phyloP scores from a whole-genome alignment of 768 basidiomycete species.

The Nidularia pulvinata region DNA sequence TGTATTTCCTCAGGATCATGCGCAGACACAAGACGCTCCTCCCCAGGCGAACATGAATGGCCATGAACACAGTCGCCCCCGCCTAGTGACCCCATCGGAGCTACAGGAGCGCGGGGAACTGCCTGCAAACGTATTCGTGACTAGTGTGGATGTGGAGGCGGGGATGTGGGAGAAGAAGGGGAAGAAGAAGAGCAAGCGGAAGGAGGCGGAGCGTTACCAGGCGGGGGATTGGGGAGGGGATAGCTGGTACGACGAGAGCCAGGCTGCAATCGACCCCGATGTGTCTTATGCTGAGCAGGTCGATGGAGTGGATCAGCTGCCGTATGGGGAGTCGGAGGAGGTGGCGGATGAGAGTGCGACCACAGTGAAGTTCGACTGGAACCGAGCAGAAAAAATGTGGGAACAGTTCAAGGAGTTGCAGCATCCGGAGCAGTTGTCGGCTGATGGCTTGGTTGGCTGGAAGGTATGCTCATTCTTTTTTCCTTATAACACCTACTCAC shows the following conservation, averaged over 20 bases:
- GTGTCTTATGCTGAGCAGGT: conserved; percentile 9
- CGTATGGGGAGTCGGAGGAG: conserved; percentile 13
- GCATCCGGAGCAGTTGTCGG: conserved; percentile 16
- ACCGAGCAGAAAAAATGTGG: conserved; percentile 26
- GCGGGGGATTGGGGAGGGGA: conserved; percentile 1
- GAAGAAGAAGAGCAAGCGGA: conserved; percentile 22
- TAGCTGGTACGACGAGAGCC: not conserved
- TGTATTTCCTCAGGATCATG: conserved; percentile 33
- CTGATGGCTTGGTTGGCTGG: conserved; percentile 41
- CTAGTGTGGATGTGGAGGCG: conserved; percentile 69
- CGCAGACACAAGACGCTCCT: not conserved
- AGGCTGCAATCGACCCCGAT: conserved; percentile 7
- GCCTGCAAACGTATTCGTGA: conserved; percentile 68
- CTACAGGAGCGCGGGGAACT: conserved; percentile 44
- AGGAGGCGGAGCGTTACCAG: conserved; percentile 6
- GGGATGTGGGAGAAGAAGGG: conserved; percentile 37
- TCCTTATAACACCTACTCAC: not conserved
- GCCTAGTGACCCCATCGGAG: conserved; percentile 65
- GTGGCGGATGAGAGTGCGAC: conserved; percentile 7
- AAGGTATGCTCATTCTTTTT: conserved; percentile 32
- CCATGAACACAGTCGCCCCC: conserved; percentile 9
- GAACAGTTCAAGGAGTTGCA: conserved; percentile 18
- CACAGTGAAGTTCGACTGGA: conserved; percentile 31
- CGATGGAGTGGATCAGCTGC: conserved; percentile 6
- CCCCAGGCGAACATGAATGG: not conserved